Percentiles rank a stretch among this genome's conserved stretches.
phyloP scores from a whole-genome alignment of 2,329 filamentous ascomycete species.

The Aureobasidium sp. region DNA sequence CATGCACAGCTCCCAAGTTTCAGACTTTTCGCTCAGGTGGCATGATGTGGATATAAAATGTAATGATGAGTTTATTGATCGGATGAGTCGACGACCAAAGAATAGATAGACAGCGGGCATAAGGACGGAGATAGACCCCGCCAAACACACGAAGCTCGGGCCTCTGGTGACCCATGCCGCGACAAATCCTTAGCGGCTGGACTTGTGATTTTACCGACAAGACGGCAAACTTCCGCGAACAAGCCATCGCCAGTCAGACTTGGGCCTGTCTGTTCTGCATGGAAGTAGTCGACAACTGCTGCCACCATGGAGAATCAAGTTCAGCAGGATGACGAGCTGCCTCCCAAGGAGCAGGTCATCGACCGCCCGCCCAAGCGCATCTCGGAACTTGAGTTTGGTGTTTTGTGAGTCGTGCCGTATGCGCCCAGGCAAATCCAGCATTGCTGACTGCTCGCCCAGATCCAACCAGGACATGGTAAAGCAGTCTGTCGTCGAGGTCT shows the following conservation, averaged over 20 bases:
- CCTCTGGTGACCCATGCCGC: background rate
- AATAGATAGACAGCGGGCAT: background rate
- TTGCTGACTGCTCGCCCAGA: conserved; percentile 36
- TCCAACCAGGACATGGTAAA: conserved; percentile 93
- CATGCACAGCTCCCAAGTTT: no score
- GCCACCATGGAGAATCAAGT: conserved; percentile 9
- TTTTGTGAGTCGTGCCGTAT: conserved; percentile 54
- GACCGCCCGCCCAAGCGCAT: conserved; percentile 87
- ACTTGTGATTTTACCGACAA: conserved; percentile 1
- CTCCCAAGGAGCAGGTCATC: conserved; percentile 74
- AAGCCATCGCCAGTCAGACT: background rate
- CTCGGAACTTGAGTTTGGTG: conserved; percentile 87
- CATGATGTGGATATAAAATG: background rate
- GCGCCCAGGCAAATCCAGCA: background rate
- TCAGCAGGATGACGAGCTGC: conserved; percentile 9
- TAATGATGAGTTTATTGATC: background rate
- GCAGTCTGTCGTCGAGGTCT: conserved; percentile 89
- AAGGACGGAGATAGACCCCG: background rate
- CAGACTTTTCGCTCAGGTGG: no score
- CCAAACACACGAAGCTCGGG: background rate
- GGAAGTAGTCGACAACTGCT: conserved; percentile 6
- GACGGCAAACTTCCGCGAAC: background rate
- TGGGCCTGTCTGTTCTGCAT: background rate
- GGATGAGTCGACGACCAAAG: background rate
- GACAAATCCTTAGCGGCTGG: conserved; percentile 2